Conservation (phyloP, 257 asterid species). For the Solanum pinnatisectum region DNA sequence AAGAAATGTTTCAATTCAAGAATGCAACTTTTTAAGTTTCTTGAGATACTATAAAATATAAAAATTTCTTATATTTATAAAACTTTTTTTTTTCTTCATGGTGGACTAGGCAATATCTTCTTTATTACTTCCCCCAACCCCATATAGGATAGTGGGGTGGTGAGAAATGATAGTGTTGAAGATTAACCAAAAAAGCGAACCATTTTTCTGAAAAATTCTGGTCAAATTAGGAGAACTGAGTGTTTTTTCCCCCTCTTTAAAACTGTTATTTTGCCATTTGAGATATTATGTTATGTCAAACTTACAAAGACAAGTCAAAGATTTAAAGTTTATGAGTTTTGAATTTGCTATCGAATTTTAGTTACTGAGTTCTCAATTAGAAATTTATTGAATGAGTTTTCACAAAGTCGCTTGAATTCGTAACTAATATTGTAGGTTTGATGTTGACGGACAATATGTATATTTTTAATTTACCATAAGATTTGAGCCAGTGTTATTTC, state of each 20-base stretch:
- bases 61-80: not conserved
- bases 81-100: not conserved
- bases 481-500: not conserved
- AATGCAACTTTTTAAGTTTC: not conserved
- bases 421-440: not conserved
- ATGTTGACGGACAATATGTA: not conserved
- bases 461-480: not conserved
- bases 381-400: not conserved
- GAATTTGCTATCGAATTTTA: not conserved
- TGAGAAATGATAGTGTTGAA: not conserved
- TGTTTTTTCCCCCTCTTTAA: not conserved
- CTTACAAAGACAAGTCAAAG: not conserved
- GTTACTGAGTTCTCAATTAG: not conserved
- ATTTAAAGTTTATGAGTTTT: not conserved
- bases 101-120: not conserved
- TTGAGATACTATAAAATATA: not conserved
- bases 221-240: not conserved
- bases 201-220: not conserved
- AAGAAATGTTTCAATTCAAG: not conserved
- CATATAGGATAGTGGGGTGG: not conserved
- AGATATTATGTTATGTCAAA: not conserved
- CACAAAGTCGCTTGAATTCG: not conserved
- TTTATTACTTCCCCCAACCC: not conserved
- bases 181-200: not conserved
- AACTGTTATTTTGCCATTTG: not conserved